phyloP scores from a whole-genome alignment of 179 eudicot genomes.

The Amaranthus tricolor region DNA sequence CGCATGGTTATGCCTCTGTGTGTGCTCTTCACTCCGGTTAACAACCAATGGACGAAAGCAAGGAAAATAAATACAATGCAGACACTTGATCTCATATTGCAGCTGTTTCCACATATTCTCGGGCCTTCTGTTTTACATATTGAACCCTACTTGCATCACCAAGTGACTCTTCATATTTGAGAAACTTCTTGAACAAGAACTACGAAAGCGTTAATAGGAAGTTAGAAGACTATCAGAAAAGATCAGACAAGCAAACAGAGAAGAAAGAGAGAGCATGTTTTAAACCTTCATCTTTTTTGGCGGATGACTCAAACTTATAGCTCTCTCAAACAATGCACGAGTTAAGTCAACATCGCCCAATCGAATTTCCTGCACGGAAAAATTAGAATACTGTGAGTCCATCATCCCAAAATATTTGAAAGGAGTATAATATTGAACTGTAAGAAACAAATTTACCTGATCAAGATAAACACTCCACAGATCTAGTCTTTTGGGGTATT shows the following conservation, averaged over 20 bases:
- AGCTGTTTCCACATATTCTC: constrained; percentile 55
- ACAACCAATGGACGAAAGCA: neutral
- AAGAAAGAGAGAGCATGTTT: neutral
- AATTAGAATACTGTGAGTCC: neutral
- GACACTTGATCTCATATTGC: constrained; percentile 16
- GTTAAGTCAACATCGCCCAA: constrained; percentile 67
- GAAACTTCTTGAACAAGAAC: constrained; percentile 84
- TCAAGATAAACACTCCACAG: constrained; percentile 90
- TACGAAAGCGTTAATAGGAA: constrained; percentile 31
- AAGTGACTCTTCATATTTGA: constrained; percentile 62
- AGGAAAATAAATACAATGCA: neutral
- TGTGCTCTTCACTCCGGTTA: neutral
- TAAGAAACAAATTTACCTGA: constrained; percentile 46
- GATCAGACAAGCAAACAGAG: neutral
- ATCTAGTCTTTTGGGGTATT: constrained; percentile 76
- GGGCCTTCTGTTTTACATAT: constrained; percentile 66
- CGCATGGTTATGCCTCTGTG: neutral
- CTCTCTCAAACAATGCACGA: constrained; percentile 83
- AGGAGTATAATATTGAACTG: neutral
- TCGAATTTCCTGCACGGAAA: constrained; percentile 66
- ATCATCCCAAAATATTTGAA: neutral
- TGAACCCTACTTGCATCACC: constrained; percentile 70
- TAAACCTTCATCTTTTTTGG: constrained; percentile 85
- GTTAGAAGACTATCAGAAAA: neutral
- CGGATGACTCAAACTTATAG: constrained; percentile 77